phyloP scores from a whole-genome alignment of 352 stramenopile species.

The Globisporangium ultimum region DNA sequence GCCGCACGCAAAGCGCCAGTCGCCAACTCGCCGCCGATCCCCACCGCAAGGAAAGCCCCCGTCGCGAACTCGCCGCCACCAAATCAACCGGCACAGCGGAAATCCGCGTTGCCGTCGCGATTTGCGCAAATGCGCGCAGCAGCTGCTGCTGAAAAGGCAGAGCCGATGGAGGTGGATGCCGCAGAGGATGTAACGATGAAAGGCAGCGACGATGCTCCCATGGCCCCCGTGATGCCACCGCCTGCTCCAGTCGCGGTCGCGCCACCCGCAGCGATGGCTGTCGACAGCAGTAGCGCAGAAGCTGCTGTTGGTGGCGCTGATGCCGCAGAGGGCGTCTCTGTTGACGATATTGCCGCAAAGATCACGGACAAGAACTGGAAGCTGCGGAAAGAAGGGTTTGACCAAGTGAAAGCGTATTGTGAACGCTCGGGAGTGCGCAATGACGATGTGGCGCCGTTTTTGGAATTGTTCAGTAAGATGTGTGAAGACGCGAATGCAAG shows the following conservation, averaged over 20 bases:
- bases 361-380: slow-evolving; percentile 87
- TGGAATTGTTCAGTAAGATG: slow-evolving; percentile 76
- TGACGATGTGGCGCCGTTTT: slow-evolving; percentile 39
- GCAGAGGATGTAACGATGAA: slow-evolving; percentile 22
- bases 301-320: background rate
- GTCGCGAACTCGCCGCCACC: slow-evolving; percentile 24
- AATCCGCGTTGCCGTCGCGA: slow-evolving; percentile 7
- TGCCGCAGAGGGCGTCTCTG: slow-evolving; percentile 17
- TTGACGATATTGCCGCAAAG: slow-evolving; percentile 53
- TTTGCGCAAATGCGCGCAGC: slow-evolving; percentile 1
- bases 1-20: background rate
- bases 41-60: background rate
- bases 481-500: slow-evolving; percentile 83
- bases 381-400: slow-evolving; percentile 77
- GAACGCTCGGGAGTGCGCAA: slow-evolving; percentile 41
- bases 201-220: slow-evolving; percentile 9
- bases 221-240: background rate
- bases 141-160: background rate
- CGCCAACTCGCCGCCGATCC: slow-evolving; percentile 25
- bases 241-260: slow-evolving; percentile 10
- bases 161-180: slow-evolving; percentile 14
- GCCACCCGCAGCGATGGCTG: slow-evolving; percentile 2
- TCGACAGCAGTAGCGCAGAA: slow-evolving; percentile 1
- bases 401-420: slow-evolving; percentile 64
- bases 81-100: background rate